These are phyloP conservation scores for Filosporella fistucella DNA, from an alignment of 495 filamentous ascomycete genomes.

Conservation along the genomic window DNA sequence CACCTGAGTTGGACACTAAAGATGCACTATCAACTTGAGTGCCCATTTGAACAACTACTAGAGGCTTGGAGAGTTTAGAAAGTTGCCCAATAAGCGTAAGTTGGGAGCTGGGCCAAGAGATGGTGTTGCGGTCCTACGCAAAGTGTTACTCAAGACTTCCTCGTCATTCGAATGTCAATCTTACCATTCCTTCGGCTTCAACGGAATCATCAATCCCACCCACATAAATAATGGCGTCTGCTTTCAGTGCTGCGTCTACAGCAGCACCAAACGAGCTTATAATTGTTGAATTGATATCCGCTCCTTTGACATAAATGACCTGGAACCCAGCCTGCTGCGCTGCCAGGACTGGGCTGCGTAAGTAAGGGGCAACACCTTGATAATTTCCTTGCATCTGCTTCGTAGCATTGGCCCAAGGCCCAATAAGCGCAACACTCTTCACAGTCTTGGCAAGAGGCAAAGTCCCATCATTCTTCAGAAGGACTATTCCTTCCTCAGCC, in stretches of 20 bases:
- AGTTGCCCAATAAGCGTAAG: slow-evolving; percentile 50
- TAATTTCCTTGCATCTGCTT: slow-evolving; percentile 60
- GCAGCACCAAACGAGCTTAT: slow-evolving; percentile 38
- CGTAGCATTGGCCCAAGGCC: slow-evolving; percentile 55
- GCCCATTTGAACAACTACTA: slow-evolving; percentile 56
- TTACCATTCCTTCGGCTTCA: slow-evolving; percentile 53
- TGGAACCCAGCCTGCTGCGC: slow-evolving; percentile 38
- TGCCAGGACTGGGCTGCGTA: slow-evolving; percentile 45
- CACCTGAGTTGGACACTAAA: slow-evolving; percentile 49
- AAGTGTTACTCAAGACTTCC: not conserved
- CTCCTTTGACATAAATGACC: slow-evolving; percentile 47
- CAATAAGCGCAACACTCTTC: slow-evolving; percentile 50
- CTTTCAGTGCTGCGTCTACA: slow-evolving; percentile 39
- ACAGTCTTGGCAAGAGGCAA: slow-evolving; percentile 41
- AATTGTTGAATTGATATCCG: slow-evolving; percentile 33
- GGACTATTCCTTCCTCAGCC: slow-evolving; percentile 52
- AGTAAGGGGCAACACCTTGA: slow-evolving; percentile 49
- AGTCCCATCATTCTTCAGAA: slow-evolving; percentile 58
- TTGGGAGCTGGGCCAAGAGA: slow-evolving; percentile 55
- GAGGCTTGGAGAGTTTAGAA: slow-evolving; percentile 43
- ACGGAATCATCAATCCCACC: slow-evolving; percentile 54
- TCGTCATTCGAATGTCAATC: no score
- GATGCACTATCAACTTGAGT: slow-evolving; percentile 28
- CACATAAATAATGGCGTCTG: slow-evolving; percentile 52
- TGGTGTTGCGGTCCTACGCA: slow-evolving; percentile 45